phyloP scores from a whole-genome alignment of 2,329 filamentous ascomycete species.

The Cadophora malorum region DNA sequence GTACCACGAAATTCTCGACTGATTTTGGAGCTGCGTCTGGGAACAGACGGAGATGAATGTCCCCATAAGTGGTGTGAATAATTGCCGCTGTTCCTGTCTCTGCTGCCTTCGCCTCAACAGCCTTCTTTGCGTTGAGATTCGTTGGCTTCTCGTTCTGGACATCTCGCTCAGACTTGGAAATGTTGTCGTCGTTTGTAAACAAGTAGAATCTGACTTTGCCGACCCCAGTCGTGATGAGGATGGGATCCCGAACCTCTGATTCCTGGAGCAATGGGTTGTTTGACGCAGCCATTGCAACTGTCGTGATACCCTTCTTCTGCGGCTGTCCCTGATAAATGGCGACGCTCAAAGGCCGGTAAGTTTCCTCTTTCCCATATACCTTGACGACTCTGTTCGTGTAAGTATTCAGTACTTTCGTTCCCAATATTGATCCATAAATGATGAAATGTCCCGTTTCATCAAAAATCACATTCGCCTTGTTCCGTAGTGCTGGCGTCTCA shows the following conservation, averaged over 20 bases:
- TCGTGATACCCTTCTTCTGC: constrained; percentile 90
- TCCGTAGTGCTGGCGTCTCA: constrained; percentile 69
- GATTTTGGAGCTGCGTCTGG: constrained; percentile 92
- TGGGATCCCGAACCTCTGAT: constrained; percentile 88
- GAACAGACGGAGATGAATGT: constrained; percentile 92
- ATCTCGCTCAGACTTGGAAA: constrained; percentile 85
- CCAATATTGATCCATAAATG: constrained; percentile 89
- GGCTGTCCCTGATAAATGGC: constrained; percentile 94
- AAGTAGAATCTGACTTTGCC: constrained; percentile 96
- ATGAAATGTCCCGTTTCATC: constrained; percentile 97
- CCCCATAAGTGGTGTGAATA: constrained; percentile 91
- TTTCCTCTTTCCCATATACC: constrained; percentile 88
- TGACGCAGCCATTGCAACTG: constrained; percentile 95
- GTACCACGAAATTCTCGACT: constrained; percentile 96
- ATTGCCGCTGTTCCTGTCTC: constrained; percentile 82
- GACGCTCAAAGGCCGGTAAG: constrained; percentile 82
- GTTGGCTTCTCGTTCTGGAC: constrained; percentile 94
- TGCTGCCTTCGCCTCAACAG: constrained; percentile 63
- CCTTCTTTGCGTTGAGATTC: constrained; percentile 62
- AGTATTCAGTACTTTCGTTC: constrained; percentile 95
- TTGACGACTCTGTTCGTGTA: constrained; percentile 92
- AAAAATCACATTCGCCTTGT: constrained; percentile 86
- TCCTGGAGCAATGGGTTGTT: constrained; percentile 92
- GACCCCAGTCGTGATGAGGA: constrained; percentile 82
- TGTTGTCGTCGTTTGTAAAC: constrained; percentile 89